Evolutionary conservation across 192 early-diverging fungal species (phyloP), one percentile per base, ranked within the genome.

Genomic region (Linnemannia schmuckeri): DNA sequence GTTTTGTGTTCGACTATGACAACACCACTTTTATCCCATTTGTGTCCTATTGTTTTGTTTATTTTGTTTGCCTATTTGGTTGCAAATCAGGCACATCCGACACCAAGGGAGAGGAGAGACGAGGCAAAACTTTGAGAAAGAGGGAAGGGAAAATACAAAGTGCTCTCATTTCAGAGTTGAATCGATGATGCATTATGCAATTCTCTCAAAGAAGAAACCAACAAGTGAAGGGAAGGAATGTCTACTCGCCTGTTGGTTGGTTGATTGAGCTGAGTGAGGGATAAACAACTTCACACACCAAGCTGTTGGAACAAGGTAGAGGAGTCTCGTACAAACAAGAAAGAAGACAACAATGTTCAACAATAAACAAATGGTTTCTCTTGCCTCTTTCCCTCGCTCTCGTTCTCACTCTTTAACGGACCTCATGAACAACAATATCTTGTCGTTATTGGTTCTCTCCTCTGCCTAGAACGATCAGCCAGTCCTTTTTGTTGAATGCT

Each of bases 51-150:
- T 66, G 27, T 30, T 30, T 66, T 66, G 61, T 66, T 63, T 66
- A 33, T 30, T 4, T 30, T 66, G 61, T 66, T 12, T 66, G 61
- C 10, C 27, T 30, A 30, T 27, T 66, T 66, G n/a, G 61, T 66
- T 66, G 61, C 61, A 66, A 66, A 66, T 66, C 61, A 66, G 61
- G 61, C 30, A 66, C 61, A 66, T 66, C 61, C 61, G 61, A 66
- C 61, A 66, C 27, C 12, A 13, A 33, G 30, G 27, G 61, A 33
- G 24, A 30, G 1, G 33, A 66, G 30, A 30, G 61, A 33, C 30
- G 61, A 66, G 61, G 61, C 61, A 66, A 66, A 27, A 20, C 49
- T 52, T 18, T 49, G 61, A 33, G 55, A 57, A 17, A n/a, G 24
- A 27, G 2, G 10, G 61, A 35, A 33, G 30, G 27, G 27, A 33